phyloP scores from a whole-genome alignment of 768 basidiomycete species.

The Leccinellum rugosiceps region DNA sequence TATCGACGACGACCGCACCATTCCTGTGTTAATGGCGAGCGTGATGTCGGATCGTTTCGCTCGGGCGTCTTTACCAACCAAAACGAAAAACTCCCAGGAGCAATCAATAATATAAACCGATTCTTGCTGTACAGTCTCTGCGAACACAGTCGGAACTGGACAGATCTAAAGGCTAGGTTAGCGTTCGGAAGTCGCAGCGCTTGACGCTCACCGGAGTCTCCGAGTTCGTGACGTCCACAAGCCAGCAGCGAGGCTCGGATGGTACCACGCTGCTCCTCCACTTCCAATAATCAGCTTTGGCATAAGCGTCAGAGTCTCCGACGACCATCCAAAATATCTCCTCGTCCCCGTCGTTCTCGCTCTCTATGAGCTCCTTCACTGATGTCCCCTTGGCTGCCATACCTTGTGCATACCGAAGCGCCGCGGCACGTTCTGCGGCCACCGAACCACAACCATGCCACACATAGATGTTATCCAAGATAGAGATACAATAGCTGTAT shows the following conservation, averaged over 20 bases:
- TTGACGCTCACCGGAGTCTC: conserved; percentile 40
- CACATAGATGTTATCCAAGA: conserved; percentile 69
- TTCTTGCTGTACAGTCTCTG: conserved; percentile 35
- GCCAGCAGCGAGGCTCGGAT: conserved; percentile 57
- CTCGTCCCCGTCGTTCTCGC: conserved; percentile 57
- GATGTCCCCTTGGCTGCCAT: conserved; percentile 38
- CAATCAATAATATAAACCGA: conserved; percentile 71
- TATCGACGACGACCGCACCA: conserved; percentile 36
- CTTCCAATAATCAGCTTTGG: conserved; percentile 79
- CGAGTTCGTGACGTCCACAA: conserved; percentile 40
- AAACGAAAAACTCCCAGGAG: conserved; percentile 74
- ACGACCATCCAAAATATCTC: conserved; percentile 88
- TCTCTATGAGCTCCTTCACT: conserved; percentile 59
- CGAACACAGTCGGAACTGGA: conserved; percentile 42
- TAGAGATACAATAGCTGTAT: conserved; percentile 76
- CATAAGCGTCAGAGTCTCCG: conserved; percentile 65
- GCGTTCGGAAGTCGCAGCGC: neutral
- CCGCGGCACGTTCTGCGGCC: conserved; percentile 55
- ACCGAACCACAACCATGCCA: conserved; percentile 80
- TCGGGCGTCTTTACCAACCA: conserved; percentile 68
- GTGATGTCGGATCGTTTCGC: conserved; percentile 56
- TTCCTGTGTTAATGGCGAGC: conserved; percentile 55
- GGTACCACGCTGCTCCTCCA: conserved; percentile 52
- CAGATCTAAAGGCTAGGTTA: conserved; percentile 38
- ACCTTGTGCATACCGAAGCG: conserved; percentile 54